Evolutionary conservation across 139 green algal species (phyloP).

Genomic region (Klebsormidium nitens): DNA sequence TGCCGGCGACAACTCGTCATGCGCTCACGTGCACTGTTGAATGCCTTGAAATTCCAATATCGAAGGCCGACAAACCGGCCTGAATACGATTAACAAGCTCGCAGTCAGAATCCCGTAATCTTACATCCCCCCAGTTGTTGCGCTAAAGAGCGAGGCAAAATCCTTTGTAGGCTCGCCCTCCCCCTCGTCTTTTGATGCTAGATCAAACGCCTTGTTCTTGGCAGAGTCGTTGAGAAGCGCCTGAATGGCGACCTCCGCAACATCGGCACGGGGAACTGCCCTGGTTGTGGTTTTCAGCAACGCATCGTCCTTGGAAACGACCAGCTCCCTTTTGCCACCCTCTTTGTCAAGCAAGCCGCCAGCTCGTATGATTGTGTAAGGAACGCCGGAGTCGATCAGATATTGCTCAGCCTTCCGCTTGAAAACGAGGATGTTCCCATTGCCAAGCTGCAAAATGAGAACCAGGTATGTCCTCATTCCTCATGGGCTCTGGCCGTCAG

Average conservation of each 20-base stretch:
- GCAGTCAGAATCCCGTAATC: too few relatives aligned
- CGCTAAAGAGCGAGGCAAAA: conserved; percentile 20
- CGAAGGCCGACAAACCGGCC: too few relatives aligned
- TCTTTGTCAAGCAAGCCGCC: conserved; percentile 45
- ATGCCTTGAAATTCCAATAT: too few relatives aligned
- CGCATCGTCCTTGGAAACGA: conserved; percentile 47
- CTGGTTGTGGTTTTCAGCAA: conserved; percentile 28
- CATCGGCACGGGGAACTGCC: conserved; percentile 30
- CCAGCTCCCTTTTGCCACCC: conserved; percentile 38
- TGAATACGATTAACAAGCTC: too few relatives aligned
- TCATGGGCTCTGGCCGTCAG: too few relatives aligned
- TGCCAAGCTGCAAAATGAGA: conserved; percentile 26
- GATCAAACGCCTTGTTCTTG: conserved; percentile 46
- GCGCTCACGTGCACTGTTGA: too few relatives aligned
- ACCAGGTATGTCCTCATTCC: too few relatives aligned
- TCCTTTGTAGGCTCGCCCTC: conserved; percentile 26
- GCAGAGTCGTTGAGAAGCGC: conserved; percentile 28
- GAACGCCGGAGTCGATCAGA: conserved; percentile 40
- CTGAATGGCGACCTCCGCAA: conserved; percentile 40
- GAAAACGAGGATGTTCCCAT: conserved; percentile 48
- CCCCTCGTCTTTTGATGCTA: conserved; percentile 39
- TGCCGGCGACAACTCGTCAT: too few relatives aligned
- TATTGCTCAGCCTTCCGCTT: conserved; percentile 51
- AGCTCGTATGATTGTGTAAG: conserved; percentile 47
- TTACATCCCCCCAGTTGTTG: conserved; percentile 49